Percentiles rank a stretch among this genome's conserved stretches.
These are phyloP conservation scores for Fraxinus dipetala DNA, from an alignment of 305 asterid genomes.

Conservation along the genomic window DNA sequence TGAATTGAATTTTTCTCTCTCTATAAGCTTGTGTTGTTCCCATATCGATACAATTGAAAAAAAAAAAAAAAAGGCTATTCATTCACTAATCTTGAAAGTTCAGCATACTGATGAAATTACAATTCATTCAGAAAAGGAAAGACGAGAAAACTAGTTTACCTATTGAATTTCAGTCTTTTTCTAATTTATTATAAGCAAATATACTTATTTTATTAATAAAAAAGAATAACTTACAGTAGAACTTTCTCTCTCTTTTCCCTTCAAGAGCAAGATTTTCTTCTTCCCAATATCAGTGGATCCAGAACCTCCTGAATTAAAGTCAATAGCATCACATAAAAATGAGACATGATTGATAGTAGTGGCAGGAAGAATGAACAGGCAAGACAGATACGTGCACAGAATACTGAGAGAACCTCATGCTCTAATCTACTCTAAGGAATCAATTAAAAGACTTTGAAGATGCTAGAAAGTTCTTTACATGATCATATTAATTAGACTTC, in stretches of 20 bases:
- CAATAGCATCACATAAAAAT: slow-evolving; percentile 21
- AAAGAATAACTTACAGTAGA: slow-evolving; percentile 51
- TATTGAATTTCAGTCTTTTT: neutral
- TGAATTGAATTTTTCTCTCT: neutral
- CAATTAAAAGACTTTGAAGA: neutral
- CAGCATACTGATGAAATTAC: neutral
- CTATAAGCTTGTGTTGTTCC: neutral
- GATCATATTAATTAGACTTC: neutral
- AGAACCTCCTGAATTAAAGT: slow-evolving; percentile 50
- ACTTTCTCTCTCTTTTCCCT: slow-evolving; percentile 76
- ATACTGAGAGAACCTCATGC: neutral
- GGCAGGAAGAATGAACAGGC: neutral
- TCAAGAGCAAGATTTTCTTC: slow-evolving; percentile 76
- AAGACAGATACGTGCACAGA: neutral
- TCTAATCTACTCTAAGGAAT: neutral
- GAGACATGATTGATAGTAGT: slow-evolving; percentile 6
- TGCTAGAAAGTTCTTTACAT: neutral
- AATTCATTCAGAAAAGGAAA: neutral
- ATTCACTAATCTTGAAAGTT: neutral
- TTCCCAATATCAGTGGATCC: slow-evolving; percentile 53
- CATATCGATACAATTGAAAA: neutral
- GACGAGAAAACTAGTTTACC: neutral
- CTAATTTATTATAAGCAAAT: neutral
- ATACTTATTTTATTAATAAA: neutral
- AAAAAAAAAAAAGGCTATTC: neutral